phyloP scores from a whole-genome alignment of 2,329 filamentous ascomycete genomes.

The Aaosphaeria arxii region DNA sequence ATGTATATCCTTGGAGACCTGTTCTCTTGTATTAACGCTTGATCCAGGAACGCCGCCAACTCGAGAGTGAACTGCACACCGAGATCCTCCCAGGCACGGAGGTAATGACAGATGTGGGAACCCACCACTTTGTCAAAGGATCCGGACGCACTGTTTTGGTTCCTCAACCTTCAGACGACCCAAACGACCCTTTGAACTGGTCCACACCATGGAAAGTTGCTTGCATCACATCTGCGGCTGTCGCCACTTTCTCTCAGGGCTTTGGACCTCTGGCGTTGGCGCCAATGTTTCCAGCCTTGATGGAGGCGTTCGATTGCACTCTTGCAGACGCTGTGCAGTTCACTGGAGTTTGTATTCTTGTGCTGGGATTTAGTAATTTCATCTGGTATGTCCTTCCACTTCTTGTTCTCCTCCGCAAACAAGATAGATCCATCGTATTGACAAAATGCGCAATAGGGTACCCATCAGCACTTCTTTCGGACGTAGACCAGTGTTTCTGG shows the following conservation, averaged over 20 bases:
- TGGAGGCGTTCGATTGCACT: slow-evolving; percentile 53
- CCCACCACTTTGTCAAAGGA: slow-evolving; percentile 62
- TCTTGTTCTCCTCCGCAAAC: not conserved
- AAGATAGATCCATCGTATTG: not conserved
- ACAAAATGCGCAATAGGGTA: slow-evolving; percentile 40
- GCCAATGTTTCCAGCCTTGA: slow-evolving; percentile 59
- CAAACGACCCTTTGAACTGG: slow-evolving; percentile 57
- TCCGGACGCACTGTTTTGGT: slow-evolving; percentile 47
- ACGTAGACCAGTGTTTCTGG: slow-evolving; percentile 52
- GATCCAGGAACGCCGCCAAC: slow-evolving; percentile 41
- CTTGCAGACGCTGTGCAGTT: slow-evolving; percentile 56
- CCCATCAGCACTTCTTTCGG: slow-evolving; percentile 56
- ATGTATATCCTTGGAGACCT: too few species aligned
- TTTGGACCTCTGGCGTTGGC: slow-evolving; percentile 55
- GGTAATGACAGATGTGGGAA: slow-evolving; percentile 60
- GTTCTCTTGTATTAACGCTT: too few species aligned
- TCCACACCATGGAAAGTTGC: slow-evolving; percentile 47
- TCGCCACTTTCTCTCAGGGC: slow-evolving; percentile 52
- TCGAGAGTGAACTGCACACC: slow-evolving; percentile 52
- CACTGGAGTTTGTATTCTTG: slow-evolving; percentile 55
- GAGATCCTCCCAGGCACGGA: slow-evolving; percentile 58
- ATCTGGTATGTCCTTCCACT: slow-evolving; percentile 46
- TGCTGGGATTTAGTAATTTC: slow-evolving; percentile 60
- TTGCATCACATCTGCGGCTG: slow-evolving; percentile 46
- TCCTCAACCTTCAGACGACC: slow-evolving; percentile 52